phyloP scores from a whole-genome alignment of 2,329 filamentous ascomycete genomes.

The Tolypocladium tundrense region DNA sequence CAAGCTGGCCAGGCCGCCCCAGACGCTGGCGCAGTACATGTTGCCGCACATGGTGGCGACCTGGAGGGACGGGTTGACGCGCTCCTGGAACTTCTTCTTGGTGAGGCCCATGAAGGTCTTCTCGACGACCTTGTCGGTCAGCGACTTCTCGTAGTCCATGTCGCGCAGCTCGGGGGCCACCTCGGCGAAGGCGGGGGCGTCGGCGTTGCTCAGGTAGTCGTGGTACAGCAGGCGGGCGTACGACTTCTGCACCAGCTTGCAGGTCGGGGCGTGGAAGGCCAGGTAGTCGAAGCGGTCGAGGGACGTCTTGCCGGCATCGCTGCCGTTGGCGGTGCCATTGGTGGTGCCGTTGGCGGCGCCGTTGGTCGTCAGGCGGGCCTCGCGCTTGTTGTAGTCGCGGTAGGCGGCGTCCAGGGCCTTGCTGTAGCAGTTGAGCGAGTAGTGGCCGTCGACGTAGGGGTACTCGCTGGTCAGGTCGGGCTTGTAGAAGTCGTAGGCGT shows the following conservation, averaged over 20 bases:
- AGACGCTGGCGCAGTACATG: slow-evolving; percentile 63
- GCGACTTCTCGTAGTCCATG: slow-evolving; percentile 68
- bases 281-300: slow-evolving; percentile 79
- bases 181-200: slow-evolving; percentile 58
- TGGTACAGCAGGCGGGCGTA: slow-evolving; percentile 79
- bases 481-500: slow-evolving; percentile 88
- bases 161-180: slow-evolving; percentile 68
- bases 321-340: slow-evolving; percentile 29
- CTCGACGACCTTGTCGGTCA: slow-evolving; percentile 73
- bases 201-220: slow-evolving; percentile 66
- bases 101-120: slow-evolving; percentile 78
- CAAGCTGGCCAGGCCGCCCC: slow-evolving; percentile 64
- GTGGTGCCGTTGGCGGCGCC: slow-evolving; percentile 33
- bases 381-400: slow-evolving; percentile 68
- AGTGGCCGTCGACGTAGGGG: slow-evolving; percentile 76
- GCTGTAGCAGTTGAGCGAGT: slow-evolving; percentile 72
- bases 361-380: slow-evolving; percentile 44
- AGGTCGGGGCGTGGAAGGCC: slow-evolving; percentile 74
- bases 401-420: slow-evolving; percentile 74
- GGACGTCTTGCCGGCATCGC: slow-evolving; percentile 42
- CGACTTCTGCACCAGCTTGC: slow-evolving; percentile 80
- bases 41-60: slow-evolving; percentile 67
- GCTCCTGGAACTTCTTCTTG: slow-evolving; percentile 77
- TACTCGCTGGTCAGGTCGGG: slow-evolving; percentile 81
- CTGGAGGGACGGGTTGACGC: slow-evolving; percentile 62